Evolutionary conservation across 2,329 filamentous ascomycete genomes (phyloP), one percentile per base, ranked within the genome.

Genomic region (Colletotrichum sp.): DNA sequence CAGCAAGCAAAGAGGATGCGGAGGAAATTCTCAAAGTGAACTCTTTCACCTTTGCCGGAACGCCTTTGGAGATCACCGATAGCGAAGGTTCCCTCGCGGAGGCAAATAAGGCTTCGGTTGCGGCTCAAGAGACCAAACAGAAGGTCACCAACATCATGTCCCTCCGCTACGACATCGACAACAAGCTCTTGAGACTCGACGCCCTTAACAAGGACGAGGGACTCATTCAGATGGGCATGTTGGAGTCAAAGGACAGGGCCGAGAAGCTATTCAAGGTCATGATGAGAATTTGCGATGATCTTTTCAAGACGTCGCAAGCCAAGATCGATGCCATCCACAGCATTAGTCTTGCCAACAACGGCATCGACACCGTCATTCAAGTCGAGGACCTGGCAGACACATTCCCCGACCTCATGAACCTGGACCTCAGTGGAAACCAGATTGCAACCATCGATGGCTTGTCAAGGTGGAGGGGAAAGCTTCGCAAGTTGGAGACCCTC

Each of bases 191-290:
- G 52, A 92, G 98, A 81, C 91, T 99, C 12, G 96, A 95, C n/a
- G 88, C 90, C 2, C 90, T 98, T 12, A 93, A 91, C 36, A 87
- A 90, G 63, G 96, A 98, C 80, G 86, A 91, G 3, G 91, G 93
- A 73, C 90, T 98, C 6, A 88, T 92, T 69, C 88, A 90, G 56
- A 92, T 96, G 84, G 94, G 94, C 48, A 94, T 96, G 80, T 96
- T 98, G 82, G 90, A 92, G 76, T 91, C 87, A 74, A 91, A 90
- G 74, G 92, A 93, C 5, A 93, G 92, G 2, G 92, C 94, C 61
- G 91, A 94, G 77, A 99, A 98, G 83, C 94, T 98, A 77, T 98
- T 98, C 85, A 95, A 94, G 68, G 96, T 95, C 2, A 89, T 98
- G 76, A 98, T 98, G 94, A 92, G 92, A 74, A 92, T 98, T 62